phyloP scores from a whole-genome alignment of 345 rosid genomes.

The Durio zibethinus region DNA sequence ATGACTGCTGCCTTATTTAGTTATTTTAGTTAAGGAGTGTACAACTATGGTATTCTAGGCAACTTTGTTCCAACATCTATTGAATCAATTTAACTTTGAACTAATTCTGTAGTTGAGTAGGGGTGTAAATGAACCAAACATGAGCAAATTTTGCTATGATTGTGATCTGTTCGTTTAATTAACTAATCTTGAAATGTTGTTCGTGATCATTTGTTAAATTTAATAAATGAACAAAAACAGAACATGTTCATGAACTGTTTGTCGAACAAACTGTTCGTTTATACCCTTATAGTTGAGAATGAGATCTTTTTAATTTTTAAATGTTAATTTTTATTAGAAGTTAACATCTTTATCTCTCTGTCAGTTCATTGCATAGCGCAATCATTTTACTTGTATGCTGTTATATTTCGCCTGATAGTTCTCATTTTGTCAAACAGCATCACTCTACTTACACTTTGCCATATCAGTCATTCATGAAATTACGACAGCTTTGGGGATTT shows the following conservation, averaged over 20 bases:
- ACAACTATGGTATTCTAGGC: no score
- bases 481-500: slow-evolving; percentile 85
- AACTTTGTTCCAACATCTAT: not conserved
- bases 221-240: no score
- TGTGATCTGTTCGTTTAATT: no score
- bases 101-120: not conserved
- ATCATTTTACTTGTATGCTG: not conserved
- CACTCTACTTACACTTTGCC: slow-evolving; percentile 83
- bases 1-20: slow-evolving; percentile 11
- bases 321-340: not conserved
- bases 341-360: not conserved
- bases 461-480: slow-evolving; percentile 93
- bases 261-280: no score
- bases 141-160: no score
- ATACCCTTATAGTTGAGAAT: no score
- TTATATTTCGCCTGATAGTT: slow-evolving; percentile 10
- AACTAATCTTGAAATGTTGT: no score
- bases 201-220: no score
- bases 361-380: not conserved
- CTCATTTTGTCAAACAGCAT: slow-evolving; percentile 37
- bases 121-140: no score
- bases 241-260: no score
- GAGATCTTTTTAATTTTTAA: not conserved
- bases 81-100: not conserved
- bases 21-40: not conserved